These are phyloP conservation scores for Coemansia sp. DNA, from an alignment of 192 early-diverging fungal genomes.

Conservation along the genomic window DNA sequence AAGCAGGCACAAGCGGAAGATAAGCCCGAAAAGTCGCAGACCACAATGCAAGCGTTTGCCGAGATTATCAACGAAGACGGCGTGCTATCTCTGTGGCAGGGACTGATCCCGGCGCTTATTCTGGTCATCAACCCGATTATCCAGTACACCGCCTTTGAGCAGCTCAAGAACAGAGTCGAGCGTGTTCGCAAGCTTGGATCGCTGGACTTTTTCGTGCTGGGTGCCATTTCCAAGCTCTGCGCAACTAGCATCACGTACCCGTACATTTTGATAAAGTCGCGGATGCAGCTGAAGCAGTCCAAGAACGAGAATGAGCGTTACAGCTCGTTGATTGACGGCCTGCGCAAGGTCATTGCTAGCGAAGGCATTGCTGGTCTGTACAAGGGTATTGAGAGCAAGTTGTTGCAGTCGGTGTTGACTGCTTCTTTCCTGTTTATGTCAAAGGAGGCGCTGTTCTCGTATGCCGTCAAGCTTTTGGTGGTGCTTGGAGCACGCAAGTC, in stretches of 20 bases:
- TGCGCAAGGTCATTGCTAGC: slow-evolving; percentile 84
- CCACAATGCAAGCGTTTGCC: slow-evolving; percentile 56
- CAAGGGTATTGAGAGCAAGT: slow-evolving; percentile 92
- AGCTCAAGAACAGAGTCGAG: slow-evolving; percentile 70
- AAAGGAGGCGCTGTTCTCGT: slow-evolving; percentile 77
- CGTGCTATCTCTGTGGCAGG: slow-evolving; percentile 83
- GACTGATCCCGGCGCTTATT: slow-evolving; percentile 91
- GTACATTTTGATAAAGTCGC: slow-evolving; percentile 97
- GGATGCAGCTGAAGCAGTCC: slow-evolving; percentile 95
- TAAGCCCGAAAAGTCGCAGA: slow-evolving; percentile 44
- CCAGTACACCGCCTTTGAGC: slow-evolving; percentile 99
- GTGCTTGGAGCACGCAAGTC: slow-evolving; percentile 47
- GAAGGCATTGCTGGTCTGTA: slow-evolving; percentile 90
- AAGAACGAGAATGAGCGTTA: slow-evolving; percentile 76
- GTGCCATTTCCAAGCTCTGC: slow-evolving; percentile 91
- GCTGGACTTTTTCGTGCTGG: slow-evolving; percentile 94
- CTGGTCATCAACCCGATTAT: slow-evolving; percentile 99
- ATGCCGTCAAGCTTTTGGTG: slow-evolving; percentile 58
- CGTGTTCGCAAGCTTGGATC: slow-evolving; percentile 67
- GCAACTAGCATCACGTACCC: slow-evolving; percentile 97
- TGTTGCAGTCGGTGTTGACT: slow-evolving; percentile 92
- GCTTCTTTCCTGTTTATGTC: slow-evolving; percentile 96
- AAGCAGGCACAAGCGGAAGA: slow-evolving; percentile 56
- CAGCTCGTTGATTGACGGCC: slow-evolving; percentile 78
- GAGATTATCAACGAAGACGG: slow-evolving; percentile 91